Percentiles rank a stretch among this genome's conserved stretches.
Evolutionary conservation across 2,329 filamentous ascomycete genomes (phyloP).

Genomic region (Gremmenia infestans): DNA sequence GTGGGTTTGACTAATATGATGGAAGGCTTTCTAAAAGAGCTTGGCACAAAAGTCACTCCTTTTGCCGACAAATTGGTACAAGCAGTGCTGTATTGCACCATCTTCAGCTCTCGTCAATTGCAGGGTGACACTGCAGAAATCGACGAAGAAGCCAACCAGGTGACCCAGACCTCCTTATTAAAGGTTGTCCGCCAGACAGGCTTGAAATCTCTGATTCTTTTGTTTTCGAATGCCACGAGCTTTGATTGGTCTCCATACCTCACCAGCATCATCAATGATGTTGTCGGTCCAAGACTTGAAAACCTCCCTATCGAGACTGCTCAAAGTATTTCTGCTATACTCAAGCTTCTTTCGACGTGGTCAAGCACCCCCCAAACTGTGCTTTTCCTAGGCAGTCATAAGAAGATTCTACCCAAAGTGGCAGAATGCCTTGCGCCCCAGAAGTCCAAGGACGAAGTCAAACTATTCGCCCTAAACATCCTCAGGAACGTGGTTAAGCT

Average conservation of each 20-base stretch:
- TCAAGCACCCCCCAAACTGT: slow-evolving; percentile 62
- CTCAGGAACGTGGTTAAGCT: slow-evolving; percentile 63
- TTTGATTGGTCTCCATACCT: slow-evolving; percentile 72
- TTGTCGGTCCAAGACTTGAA: slow-evolving; percentile 71
- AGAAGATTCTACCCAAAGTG: slow-evolving; percentile 61
- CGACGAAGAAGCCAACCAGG: slow-evolving; percentile 32
- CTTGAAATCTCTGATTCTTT: slow-evolving; percentile 74
- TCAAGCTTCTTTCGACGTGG: slow-evolving; percentile 80
- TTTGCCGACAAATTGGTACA: slow-evolving; percentile 68
- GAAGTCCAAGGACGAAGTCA: slow-evolving; percentile 82
- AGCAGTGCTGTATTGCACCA: slow-evolving; percentile 74
- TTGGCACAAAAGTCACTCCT: slow-evolving; percentile 66
- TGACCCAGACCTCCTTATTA: slow-evolving; percentile 50
- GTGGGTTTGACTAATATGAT: slow-evolving; percentile 91
- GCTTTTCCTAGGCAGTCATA: slow-evolving; percentile 58
- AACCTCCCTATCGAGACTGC: slow-evolving; percentile 81
- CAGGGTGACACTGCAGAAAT: slow-evolving; percentile 31
- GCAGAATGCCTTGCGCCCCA: slow-evolving; percentile 66
- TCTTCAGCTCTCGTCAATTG: slow-evolving; percentile 61
- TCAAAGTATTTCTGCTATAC: slow-evolving; percentile 78
- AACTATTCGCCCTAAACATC: slow-evolving; percentile 73
- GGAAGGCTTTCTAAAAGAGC: slow-evolving; percentile 76
- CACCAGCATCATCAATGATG: slow-evolving; percentile 63
- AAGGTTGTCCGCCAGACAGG: slow-evolving; percentile 64
- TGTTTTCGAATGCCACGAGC: slow-evolving; percentile 68